Evolutionary conservation across 805 yeast species (phyloP), one percentile per base, ranked within the genome.

Genomic region (Candida chilensis): DNA sequence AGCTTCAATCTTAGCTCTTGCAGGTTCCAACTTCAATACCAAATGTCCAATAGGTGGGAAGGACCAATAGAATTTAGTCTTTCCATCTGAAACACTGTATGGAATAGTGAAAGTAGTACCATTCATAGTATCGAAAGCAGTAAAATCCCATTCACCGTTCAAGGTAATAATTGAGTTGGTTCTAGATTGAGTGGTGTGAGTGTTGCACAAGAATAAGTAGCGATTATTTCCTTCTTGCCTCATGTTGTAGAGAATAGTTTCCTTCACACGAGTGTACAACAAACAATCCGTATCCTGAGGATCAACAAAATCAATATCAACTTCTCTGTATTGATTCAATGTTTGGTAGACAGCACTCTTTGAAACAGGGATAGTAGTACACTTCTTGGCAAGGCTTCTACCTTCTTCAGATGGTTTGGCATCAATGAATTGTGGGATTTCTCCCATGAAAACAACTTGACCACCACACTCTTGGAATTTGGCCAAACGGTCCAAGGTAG

Each of bases 381-480:
- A 20, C 14, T 18, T n/a, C 10, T 16, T 17, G 18, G 33, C 21
- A 5, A 33, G 16, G n/a, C n/a, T n/a, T n/a, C n/a, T n/a, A n/a
- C n/a, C n/a, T n/a, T n/a, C n/a, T n/a, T n/a, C n/a, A 17, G 17
- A 16, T 5, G 36, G 34, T 6, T 12, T 27, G 15, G 32, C 35
- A 20, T 32, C 37, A 17, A 34, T 30, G 7, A 27, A 16, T 5
- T 16, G 7, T 13, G 37, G 35, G 19, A 31, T 31, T 26, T 34
- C 37, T 15, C 37, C 37, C 27, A 32, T 27, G 14, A 34, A 24
- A 10, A 34, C 30, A 12, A 34, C 31, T 22, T 32, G 27, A 16
- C 37, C 35, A 14, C 37, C 37, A 5, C 27, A 24, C n/a, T 20
- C 19, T 7, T 24, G 18, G 17, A 34, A 34, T 19, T 19, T 32